Conservation (phyloP, 2,329 filamentous ascomycete genomes). For the Lithohypha guttulata region DNA sequence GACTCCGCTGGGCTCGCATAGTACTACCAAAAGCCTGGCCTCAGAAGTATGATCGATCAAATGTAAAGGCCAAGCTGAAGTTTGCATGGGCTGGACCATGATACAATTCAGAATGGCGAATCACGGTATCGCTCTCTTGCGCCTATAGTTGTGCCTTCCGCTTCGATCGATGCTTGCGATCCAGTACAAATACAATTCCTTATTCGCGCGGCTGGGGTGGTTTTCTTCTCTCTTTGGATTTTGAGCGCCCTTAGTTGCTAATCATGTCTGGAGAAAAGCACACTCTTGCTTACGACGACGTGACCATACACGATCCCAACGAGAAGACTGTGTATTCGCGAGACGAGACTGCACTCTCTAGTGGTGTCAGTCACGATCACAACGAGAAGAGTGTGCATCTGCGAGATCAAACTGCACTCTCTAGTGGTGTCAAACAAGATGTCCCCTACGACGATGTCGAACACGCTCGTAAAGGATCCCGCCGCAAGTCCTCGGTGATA, state of each 20-base stretch:
- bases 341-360: constrained; percentile 18
- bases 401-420: constrained; percentile 16
- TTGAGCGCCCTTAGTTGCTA: no score
- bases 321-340: constrained; percentile 9
- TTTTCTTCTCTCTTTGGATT: neutral
- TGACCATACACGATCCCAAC: no score
- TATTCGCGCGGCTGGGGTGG: neutral
- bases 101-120: neutral
- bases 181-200: no score
- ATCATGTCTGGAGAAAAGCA: no score
- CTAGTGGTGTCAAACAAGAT: constrained; percentile 15
- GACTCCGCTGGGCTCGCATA: neutral
- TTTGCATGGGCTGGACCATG: neutral
- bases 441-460: constrained; percentile 14
- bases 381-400: constrained; percentile 10
- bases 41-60: neutral
- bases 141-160: no score
- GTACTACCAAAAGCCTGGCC: no score
- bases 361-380: no score
- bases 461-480: constrained; percentile 13
- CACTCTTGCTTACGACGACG: no score
- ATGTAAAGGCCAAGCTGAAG: neutral
- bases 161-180: no score
- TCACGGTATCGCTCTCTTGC: constrained; percentile 1
- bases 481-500: constrained; percentile 17